A percentile compares a stretch with the other conserved stretches of the same genome.
Evolutionary conservation across 768 basidiomycete genomes (phyloP).

Genomic region (Boletus rubescentipes): DNA sequence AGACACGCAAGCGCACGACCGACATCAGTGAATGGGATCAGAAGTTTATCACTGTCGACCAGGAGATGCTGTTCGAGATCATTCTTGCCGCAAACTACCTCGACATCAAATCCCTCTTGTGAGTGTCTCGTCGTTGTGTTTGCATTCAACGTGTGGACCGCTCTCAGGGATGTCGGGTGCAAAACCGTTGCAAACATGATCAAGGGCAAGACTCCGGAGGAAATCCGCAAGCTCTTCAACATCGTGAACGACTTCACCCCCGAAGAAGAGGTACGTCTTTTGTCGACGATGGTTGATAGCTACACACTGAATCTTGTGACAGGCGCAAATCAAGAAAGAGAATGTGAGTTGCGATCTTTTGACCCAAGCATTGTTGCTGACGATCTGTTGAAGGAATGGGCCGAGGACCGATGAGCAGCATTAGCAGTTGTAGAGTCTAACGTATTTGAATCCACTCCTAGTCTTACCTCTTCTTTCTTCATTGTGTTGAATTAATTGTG

Average conservation of each 20-base stretch:
- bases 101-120: slow-evolving; percentile 98
- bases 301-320: slow-evolving; percentile 7
- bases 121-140: slow-evolving; percentile 29
- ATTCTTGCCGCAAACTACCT: slow-evolving; percentile 99
- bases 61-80: slow-evolving; percentile 99
- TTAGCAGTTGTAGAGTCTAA: slow-evolving; percentile 24
- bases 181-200: slow-evolving; percentile 99
- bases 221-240: slow-evolving; percentile 98
- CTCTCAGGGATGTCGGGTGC: slow-evolving; percentile 89
- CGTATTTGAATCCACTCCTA: slow-evolving; percentile 24
- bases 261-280: slow-evolving; percentile 83
- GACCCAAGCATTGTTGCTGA: slow-evolving; percentile 16
- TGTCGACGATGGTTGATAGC: neutral
- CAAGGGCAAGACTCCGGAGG: slow-evolving; percentile 99
- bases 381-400: slow-evolving; percentile 70
- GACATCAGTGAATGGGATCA: slow-evolving; percentile 99
- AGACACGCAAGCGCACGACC: slow-evolving; percentile 95
- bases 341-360: slow-evolving; percentile 60
- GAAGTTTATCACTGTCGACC: slow-evolving; percentile 97
- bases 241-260: slow-evolving; percentile 98
- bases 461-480: slow-evolving; percentile 8
- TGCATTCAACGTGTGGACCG: slow-evolving; percentile 3
- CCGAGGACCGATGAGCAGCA: slow-evolving; percentile 74
- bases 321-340: slow-evolving; percentile 99
- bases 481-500: slow-evolving; percentile 13